phyloP scores from a whole-genome alignment of 1,284 basidiomycete genomes.

The Leccinum solheimii region DNA sequence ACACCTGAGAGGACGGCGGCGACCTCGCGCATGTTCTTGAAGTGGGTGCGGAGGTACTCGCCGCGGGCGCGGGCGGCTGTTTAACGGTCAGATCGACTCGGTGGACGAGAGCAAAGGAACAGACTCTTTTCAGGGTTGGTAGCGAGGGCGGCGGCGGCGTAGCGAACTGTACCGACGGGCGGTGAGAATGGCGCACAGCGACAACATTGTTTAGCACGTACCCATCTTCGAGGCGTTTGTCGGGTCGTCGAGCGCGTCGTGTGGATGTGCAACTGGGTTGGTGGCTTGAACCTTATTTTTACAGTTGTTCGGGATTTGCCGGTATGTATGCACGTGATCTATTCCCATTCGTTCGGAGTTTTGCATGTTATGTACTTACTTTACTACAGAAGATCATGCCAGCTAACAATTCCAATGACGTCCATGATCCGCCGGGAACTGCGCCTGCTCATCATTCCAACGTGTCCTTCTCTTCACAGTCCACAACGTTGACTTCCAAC shows the following conservation, averaged over 20 bases:
- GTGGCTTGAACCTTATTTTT: slow-evolving; percentile 38
- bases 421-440: slow-evolving; percentile 26
- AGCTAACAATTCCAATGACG: slow-evolving; percentile 26
- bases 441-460: slow-evolving; percentile 26
- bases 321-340: slow-evolving; percentile 4
- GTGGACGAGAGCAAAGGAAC: slow-evolving; percentile 32
- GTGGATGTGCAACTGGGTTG: not conserved
- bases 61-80: slow-evolving; percentile 89
- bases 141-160: slow-evolving; percentile 83
- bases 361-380: not conserved
- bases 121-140: slow-evolving; percentile 92
- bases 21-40: slow-evolving; percentile 99
- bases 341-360: slow-evolving; percentile 13
- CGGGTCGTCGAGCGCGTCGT: slow-evolving; percentile 21
- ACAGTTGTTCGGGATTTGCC: slow-evolving; percentile 36
- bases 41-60: slow-evolving; percentile 98
- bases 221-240: slow-evolving; percentile 37
- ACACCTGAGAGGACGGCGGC: slow-evolving; percentile 83
- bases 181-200: slow-evolving; percentile 8
- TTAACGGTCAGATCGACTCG: slow-evolving; percentile 13
- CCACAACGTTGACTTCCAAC: slow-evolving; percentile 28
- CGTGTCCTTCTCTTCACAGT: slow-evolving; percentile 35
- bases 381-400: slow-evolving; percentile 18
- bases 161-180: slow-evolving; percentile 66
- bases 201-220: slow-evolving; percentile 19